These are phyloP conservation scores for Beauveria medogensis DNA, from an alignment of 2,329 filamentous ascomycete species.

Conservation along the genomic window DNA sequence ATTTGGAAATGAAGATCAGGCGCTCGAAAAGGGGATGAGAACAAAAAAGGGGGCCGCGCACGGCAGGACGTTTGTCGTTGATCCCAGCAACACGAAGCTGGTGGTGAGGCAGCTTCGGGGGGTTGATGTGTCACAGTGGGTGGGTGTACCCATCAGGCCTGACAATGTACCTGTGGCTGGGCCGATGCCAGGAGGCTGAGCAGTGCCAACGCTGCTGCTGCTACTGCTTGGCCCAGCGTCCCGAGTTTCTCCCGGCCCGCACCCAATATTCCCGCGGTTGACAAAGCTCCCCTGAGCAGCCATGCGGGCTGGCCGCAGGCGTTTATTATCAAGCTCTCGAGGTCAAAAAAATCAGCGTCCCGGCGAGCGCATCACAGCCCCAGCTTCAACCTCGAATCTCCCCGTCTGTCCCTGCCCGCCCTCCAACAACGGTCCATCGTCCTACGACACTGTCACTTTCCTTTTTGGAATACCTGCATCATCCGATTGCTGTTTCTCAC, in stretches of 20 bases:
- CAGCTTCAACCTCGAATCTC: constrained; percentile 3
- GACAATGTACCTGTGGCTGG: too few relatives aligned
- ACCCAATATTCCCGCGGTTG: background rate
- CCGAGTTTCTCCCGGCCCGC: constrained; percentile 18
- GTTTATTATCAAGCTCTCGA: background rate
- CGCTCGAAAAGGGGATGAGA: background rate
- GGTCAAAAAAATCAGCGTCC: constrained; percentile 6
- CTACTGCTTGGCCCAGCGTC: background rate
- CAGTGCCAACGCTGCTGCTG: background rate
- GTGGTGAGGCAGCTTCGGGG: background rate
- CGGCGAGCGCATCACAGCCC: constrained; percentile 10
- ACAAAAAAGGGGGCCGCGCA: background rate
- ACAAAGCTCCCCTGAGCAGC: constrained; percentile 10
- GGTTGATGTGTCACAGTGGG: background rate
- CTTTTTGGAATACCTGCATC: constrained; percentile 5
- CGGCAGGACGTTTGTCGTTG: background rate
- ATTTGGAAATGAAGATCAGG: background rate
- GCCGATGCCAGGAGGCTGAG: too few relatives aligned
- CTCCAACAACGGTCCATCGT: background rate
- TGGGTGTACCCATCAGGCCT: too few relatives aligned
- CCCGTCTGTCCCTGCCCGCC: background rate
- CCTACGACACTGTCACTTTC: background rate
- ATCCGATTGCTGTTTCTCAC: background rate
- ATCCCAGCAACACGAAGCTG: background rate
- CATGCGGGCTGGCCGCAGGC: background rate